These are phyloP conservation scores for Russula foetens DNA, from an alignment of 768 basidiomycete genomes.

Conservation along the genomic window DNA sequence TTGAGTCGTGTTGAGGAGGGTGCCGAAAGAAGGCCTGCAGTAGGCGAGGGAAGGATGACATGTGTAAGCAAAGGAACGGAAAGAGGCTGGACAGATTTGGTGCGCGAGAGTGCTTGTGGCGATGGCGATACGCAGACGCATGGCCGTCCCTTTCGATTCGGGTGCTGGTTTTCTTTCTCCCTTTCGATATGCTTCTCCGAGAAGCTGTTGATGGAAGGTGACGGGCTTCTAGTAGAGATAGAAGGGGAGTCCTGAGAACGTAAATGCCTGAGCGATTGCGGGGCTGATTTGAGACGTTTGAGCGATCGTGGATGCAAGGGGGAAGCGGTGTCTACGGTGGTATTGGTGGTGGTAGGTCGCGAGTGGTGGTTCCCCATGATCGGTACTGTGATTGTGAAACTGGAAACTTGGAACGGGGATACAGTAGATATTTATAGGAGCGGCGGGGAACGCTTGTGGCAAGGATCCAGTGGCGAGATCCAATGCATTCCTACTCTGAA, in stretches of 20 bases:
- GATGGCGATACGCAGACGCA: background rate
- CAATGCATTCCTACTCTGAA: slow-evolving; percentile 9
- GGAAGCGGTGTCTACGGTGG: background rate
- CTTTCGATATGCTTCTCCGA: slow-evolving; percentile 11
- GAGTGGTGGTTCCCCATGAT: slow-evolving; percentile 13
- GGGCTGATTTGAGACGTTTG: slow-evolving; percentile 17
- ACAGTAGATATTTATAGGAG: slow-evolving; percentile 17
- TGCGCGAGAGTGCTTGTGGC: background rate
- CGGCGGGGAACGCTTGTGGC: background rate
- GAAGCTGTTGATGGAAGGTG: slow-evolving; percentile 14
- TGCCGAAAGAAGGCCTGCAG: slow-evolving; percentile 14
- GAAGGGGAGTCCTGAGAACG: slow-evolving; percentile 4
- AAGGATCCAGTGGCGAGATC: background rate
- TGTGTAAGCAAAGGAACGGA: background rate
- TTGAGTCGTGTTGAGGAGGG: background rate
- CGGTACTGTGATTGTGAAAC: background rate
- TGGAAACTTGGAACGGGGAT: background rate
- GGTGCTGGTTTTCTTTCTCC: slow-evolving; percentile 4
- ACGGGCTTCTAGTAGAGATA: background rate
- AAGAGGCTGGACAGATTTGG: background rate
- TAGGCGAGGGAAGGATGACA: slow-evolving; percentile 15
- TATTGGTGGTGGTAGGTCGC: background rate
- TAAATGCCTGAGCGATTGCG: slow-evolving; percentile 7
- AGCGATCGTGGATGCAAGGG: slow-evolving; percentile 9
- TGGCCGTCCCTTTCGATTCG: background rate